phyloP scores from a whole-genome alignment of 78 protist species.

The Dictyostelium purpureum region DNA sequence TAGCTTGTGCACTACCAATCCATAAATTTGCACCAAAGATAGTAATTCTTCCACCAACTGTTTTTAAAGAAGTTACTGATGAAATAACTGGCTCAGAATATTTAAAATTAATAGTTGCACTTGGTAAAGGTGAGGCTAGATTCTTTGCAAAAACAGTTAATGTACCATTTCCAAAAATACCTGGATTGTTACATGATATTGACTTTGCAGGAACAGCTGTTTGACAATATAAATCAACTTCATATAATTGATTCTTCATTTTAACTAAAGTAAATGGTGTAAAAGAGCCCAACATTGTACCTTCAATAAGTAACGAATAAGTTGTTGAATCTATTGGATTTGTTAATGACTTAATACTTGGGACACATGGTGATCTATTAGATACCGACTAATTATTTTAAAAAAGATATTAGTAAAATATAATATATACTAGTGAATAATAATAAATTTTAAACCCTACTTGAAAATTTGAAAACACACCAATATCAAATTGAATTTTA shows the following conservation, averaged over 20 bases:
- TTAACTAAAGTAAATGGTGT: not conserved
- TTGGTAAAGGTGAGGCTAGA: not conserved
- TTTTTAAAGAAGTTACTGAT: not conserved
- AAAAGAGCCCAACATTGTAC: not conserved
- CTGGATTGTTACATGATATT: slow-evolving; percentile 37
- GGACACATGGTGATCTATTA: not conserved
- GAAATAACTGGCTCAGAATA: slow-evolving; percentile 1
- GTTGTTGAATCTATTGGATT: not conserved
- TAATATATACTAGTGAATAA: no score
- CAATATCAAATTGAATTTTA: not conserved
- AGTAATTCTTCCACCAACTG: slow-evolving; percentile 34
- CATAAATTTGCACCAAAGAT: slow-evolving; percentile 17
- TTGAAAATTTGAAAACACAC: not conserved
- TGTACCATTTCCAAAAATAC: slow-evolving; percentile 11
- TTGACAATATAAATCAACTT: not conserved
- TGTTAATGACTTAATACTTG: not conserved
- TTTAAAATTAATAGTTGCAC: not conserved
- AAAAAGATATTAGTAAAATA: no score
- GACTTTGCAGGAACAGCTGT: not conserved
- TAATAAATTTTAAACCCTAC: no score
- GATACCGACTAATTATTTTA: no score
- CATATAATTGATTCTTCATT: not conserved
- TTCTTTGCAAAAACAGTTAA: not conserved
- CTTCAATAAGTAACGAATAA: not conserved
- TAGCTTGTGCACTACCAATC: no score